A percentile compares a stretch with the other conserved stretches of the same genome.
These are phyloP conservation scores for Alternaria triticina DNA, from an alignment of 2,329 filamentous ascomycete species.

Conservation along the genomic window DNA sequence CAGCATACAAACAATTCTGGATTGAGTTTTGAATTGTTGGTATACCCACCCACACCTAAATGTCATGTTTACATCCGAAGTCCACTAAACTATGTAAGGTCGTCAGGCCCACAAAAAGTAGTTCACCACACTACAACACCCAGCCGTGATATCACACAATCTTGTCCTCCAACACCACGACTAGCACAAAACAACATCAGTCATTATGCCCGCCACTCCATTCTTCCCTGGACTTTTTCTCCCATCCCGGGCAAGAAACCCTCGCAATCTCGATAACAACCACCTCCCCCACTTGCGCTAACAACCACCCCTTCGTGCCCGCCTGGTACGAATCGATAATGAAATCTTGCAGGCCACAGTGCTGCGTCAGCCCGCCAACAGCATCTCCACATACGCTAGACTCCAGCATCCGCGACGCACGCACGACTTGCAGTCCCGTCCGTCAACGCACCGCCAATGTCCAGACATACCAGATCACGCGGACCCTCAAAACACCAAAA, in stretches of 20 bases:
- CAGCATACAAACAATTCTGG: not conserved
- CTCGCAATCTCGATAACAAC: slow-evolving; percentile 18
- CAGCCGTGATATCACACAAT: not conserved
- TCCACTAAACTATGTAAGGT: not conserved
- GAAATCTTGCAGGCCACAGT: slow-evolving; percentile 6
- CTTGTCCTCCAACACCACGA: not conserved
- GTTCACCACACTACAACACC: not conserved
- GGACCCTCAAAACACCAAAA: slow-evolving; percentile 3
- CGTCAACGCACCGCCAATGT: slow-evolving; percentile 9
- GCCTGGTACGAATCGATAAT: slow-evolving; percentile 22
- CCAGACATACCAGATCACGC: slow-evolving; percentile 20
- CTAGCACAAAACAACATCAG: not conserved
- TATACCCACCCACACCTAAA: not conserved
- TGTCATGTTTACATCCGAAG: not conserved
- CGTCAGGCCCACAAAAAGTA: not conserved
- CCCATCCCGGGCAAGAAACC: slow-evolving; percentile 26
- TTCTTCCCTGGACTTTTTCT: slow-evolving; percentile 21
- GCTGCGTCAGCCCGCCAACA: slow-evolving; percentile 23
- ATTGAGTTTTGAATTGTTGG: not conserved
- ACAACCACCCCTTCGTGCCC: slow-evolving; percentile 20
- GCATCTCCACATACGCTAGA: slow-evolving; percentile 39
- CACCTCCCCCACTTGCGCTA: slow-evolving; percentile 39
- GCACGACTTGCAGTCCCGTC: slow-evolving; percentile 8
- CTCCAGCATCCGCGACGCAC: slow-evolving; percentile 9
- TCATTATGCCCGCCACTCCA: not conserved